Conservation (phyloP, 1,139 yeast genomes). For the Blastobotrys apis region DNA sequence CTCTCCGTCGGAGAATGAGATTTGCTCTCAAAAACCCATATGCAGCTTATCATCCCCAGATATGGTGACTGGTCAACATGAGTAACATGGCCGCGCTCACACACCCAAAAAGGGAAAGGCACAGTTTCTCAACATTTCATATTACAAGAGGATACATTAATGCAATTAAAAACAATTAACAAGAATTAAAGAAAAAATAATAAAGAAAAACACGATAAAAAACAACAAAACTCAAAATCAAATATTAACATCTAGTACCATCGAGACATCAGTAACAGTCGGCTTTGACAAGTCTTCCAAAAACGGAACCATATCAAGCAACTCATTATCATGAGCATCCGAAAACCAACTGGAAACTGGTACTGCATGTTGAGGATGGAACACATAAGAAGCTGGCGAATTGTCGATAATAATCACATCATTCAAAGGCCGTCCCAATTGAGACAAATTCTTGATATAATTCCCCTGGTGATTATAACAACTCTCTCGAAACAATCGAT, state of each 20-base stretch:
- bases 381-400: constrained; percentile 93
- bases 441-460: constrained; percentile 88
- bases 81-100: too few species aligned
- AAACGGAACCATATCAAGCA: constrained; percentile 85
- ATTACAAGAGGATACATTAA: too few species aligned
- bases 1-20: too few species aligned
- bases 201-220: too few species aligned
- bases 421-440: constrained; percentile 83
- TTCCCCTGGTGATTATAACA: constrained; percentile 83
- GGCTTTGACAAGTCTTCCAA: constrained; percentile 72
- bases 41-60: too few species aligned
- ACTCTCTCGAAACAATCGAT: constrained; percentile 85
- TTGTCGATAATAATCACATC: constrained; percentile 90
- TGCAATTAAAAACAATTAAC: too few species aligned
- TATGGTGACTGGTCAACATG: too few species aligned
- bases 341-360: constrained; percentile 99
- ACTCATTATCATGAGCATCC: constrained; percentile 94
- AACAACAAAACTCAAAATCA: too few species aligned
- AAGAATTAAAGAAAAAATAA: too few species aligned
- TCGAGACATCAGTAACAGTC: constrained; percentile 72
- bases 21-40: too few species aligned
- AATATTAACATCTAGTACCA: constrained; percentile 65
- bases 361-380: constrained; percentile 96
- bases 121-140: too few species aligned
- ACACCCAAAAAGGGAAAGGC: too few species aligned